These are phyloP conservation scores for Acrasis kona DNA, from an alignment of 78 protist species.

Conservation along the genomic window DNA sequence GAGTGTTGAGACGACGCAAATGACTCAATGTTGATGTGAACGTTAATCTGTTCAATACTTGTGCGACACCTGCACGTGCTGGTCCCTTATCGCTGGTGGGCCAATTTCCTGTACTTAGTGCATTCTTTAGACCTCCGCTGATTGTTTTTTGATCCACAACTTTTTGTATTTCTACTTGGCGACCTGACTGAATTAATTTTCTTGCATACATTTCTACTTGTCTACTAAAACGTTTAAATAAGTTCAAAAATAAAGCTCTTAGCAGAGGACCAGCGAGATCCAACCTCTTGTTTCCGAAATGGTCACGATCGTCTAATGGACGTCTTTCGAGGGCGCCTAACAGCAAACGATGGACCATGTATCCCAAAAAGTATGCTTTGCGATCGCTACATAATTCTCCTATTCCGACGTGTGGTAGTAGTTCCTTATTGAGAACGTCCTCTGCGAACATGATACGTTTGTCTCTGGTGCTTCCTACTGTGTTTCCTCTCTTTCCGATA, in stretches of 20 bases:
- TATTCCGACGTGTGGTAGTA: slow-evolving; percentile 93
- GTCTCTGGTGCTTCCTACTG: background rate
- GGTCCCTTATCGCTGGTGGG: slow-evolving; percentile 51
- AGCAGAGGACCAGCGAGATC: slow-evolving; percentile 94
- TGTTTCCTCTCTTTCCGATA: slow-evolving; percentile 66
- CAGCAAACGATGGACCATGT: slow-evolving; percentile 85
- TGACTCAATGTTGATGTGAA: slow-evolving; percentile 92
- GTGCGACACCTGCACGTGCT: slow-evolving; percentile 76
- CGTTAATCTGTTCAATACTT: slow-evolving; percentile 94
- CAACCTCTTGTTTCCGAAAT: slow-evolving; percentile 97
- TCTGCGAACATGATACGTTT: slow-evolving; percentile 55
- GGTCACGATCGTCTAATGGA: slow-evolving; percentile 95
- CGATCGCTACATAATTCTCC: slow-evolving; percentile 57
- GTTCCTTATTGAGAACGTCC: slow-evolving; percentile 67
- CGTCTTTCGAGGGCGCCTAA: slow-evolving; percentile 71
- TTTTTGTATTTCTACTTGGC: background rate
- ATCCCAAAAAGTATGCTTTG: slow-evolving; percentile 96
- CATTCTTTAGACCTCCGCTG: slow-evolving; percentile 77
- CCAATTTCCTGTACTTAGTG: slow-evolving; percentile 98
- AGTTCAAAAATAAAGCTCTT: background rate
- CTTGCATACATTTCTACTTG: background rate
- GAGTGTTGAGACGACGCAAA: slow-evolving; percentile 93
- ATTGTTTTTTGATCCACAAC: slow-evolving; percentile 53
- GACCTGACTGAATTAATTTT: background rate
- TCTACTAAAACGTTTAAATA: background rate